Percentiles rank a stretch among this genome's conserved stretches.
These are phyloP conservation scores for Hypoxylon fuscum DNA, from an alignment of 495 filamentous ascomycete species.

Conservation along the genomic window DNA sequence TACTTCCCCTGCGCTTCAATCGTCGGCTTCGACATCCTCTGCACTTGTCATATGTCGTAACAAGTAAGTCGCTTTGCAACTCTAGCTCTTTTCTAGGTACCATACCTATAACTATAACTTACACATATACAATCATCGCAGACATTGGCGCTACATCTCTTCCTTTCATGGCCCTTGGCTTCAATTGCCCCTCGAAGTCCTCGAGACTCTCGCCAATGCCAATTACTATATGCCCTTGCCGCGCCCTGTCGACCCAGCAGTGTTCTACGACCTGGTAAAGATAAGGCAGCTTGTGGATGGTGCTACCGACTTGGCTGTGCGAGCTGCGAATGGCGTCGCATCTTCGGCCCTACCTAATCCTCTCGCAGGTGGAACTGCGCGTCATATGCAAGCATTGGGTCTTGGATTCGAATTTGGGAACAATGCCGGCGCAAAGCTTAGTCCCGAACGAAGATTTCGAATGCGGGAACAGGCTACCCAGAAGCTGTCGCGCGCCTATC, in stretches of 20 bases:
- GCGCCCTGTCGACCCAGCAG: conserved; percentile 78
- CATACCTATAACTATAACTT: conserved; percentile 14
- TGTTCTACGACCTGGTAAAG: conserved; percentile 84
- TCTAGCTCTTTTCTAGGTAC: conserved; percentile 6
- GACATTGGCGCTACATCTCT: conserved; percentile 85
- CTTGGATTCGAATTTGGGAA: conserved; percentile 66
- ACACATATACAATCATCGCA: conserved; percentile 50
- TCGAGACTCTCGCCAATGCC: conserved; percentile 77
- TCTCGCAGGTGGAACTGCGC: conserved; percentile 58
- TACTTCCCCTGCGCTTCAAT: conserved; percentile 49
- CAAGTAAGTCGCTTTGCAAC: conserved; percentile 70
- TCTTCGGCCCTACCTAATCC: conserved; percentile 65
- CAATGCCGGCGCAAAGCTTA: conserved; percentile 70
- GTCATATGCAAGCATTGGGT: conserved; percentile 66
- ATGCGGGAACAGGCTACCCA: conserved; percentile 81
- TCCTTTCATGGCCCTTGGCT: conserved; percentile 87
- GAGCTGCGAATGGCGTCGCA: conserved; percentile 75
- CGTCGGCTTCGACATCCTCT: conserved; percentile 57
- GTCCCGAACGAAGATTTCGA: conserved; percentile 74
- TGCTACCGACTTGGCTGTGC: conserved; percentile 77
- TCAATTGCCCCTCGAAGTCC: conserved; percentile 82
- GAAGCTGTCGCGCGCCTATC: conserved; percentile 77
- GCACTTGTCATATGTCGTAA: conserved; percentile 76
- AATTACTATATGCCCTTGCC: conserved; percentile 80
- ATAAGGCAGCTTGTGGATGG: conserved; percentile 80